Evolutionary conservation across 257 asterid species (phyloP).

Genomic region (Solanum piurae): DNA sequence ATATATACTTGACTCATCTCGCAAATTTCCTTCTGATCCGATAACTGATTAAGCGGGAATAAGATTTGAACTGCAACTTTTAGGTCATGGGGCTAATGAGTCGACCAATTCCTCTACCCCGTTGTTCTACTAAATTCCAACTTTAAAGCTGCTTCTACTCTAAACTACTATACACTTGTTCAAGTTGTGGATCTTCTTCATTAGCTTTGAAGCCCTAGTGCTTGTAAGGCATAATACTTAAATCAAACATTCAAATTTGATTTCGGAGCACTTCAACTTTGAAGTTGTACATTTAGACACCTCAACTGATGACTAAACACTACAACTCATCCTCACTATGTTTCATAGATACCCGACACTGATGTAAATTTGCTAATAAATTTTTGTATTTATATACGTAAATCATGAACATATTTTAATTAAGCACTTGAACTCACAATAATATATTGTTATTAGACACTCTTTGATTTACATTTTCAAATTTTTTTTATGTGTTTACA

Average conservation of each 20-base stretch:
- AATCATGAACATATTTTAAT: background rate
- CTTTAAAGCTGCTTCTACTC: background rate
- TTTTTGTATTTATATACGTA: background rate
- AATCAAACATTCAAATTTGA: too few relatives aligned
- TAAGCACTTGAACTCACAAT: background rate
- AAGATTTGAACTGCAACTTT: background rate
- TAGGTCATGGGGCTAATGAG: background rate
- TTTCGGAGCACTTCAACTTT: background rate
- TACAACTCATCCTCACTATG: background rate
- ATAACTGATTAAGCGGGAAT: background rate
- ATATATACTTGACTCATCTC: background rate
- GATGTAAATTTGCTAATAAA: too few relatives aligned
- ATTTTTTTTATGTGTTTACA: too few relatives aligned
- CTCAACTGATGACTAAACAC: background rate
- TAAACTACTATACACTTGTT: background rate
- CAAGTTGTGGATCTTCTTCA: background rate
- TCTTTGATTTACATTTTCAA: background rate
- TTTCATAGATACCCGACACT: too few relatives aligned
- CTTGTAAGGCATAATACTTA: too few relatives aligned
- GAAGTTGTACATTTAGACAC: too few relatives aligned
- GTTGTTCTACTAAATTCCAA: background rate
- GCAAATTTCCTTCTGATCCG: background rate
- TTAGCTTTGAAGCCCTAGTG: background rate
- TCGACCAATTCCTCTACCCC: background rate
- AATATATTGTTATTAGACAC: background rate